Base-by-base conservation (phyloP, 176 grass and related monocot genomes). In the Cenchrus fungigraminus region DNA sequence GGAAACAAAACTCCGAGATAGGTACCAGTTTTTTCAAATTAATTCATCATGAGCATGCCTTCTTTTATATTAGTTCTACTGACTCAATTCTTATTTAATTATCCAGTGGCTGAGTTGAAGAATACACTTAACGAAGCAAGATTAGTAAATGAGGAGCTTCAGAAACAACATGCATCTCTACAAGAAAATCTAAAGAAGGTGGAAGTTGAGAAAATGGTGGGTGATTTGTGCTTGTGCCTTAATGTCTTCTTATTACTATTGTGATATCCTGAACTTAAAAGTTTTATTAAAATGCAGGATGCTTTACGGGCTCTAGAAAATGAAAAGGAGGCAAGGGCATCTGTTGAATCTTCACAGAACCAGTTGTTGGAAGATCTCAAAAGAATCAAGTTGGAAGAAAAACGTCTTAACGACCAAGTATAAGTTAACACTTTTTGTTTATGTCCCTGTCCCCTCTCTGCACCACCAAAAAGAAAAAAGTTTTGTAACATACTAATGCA, bases 131-230 rank as follows among this genome's bases (percentile, higher is more conserved):
- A 92, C 66, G 79, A 90, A 85, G 47, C 87, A 6, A 67, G 82
- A 54, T 61, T 73, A 74, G 74, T 59, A 64, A 64, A 84, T 44
- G 61, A 86, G 67, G 86, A 92, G 60, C 86, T 95, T 69, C 83
- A 86, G 54, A 90, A 78, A 40, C 85, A 90, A 12, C 76, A 84
- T 65, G n/a, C 80, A 51, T 86, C 83, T 77, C 71, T 95, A 45
- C 85, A 86, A 9, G 67, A 92, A 9, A 69, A 9, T 51, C 74
- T 92, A 11, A 84, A 80, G 69, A 85, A 49, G 63, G 86, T 86
- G 73, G 86, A 95, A 74, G 76, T 86, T 54, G 90, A 90, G 20
- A 90, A 86, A 89, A 82, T 72, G 86, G 93, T 95, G 51, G 9
- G 82, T 68, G 5, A 3, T 84, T 65, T 15, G 1, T 73, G 49